These are phyloP conservation scores for Verticillium longisporum DNA, from an alignment of 2,329 filamentous ascomycete genomes.

Conservation along the genomic window DNA sequence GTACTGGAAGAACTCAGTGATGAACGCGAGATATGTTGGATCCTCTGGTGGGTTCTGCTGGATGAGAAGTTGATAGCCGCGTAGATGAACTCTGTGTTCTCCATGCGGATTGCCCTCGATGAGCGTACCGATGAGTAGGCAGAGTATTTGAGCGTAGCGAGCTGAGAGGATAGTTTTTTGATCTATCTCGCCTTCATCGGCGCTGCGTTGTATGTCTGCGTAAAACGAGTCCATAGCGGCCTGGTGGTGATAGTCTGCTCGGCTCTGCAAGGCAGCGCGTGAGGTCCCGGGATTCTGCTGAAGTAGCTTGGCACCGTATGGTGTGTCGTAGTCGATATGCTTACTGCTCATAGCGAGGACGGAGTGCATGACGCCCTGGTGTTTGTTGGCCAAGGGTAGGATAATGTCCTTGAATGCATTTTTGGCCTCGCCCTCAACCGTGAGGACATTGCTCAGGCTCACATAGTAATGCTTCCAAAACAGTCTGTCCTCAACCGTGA, in stretches of 20 bases:
- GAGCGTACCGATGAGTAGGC: constrained; percentile 50
- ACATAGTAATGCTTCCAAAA: constrained; percentile 81
- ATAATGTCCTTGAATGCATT: constrained; percentile 85
- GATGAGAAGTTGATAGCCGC: constrained; percentile 69
- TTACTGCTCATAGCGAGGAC: constrained; percentile 77
- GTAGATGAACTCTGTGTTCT: constrained; percentile 73
- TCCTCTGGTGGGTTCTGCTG: constrained; percentile 52
- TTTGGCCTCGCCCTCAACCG: constrained; percentile 70
- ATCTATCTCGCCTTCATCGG: constrained; percentile 34
- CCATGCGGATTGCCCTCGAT: constrained; percentile 52
- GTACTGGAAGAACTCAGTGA: constrained; percentile 79
- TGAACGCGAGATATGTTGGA: constrained; percentile 56
- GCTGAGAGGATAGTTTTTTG: constrained; percentile 43
- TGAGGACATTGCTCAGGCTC: constrained; percentile 73
- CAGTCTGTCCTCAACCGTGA: constrained; percentile 70
- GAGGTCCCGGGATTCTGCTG: constrained; percentile 40
- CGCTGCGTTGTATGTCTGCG: constrained; percentile 34
- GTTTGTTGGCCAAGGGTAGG: constrained; percentile 71
- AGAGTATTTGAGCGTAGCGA: constrained; percentile 57
- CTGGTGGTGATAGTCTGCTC: constrained; percentile 49
- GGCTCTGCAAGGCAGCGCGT: constrained; percentile 36
- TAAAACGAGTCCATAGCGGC: constrained; percentile 47
- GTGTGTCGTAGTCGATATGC: constrained; percentile 57
- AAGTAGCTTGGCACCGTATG: constrained; percentile 48
- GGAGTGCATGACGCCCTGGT: constrained; percentile 84